Base-by-base conservation (phyloP, 768 basidiomycete genomes). In the Boletales sp. region DNA sequence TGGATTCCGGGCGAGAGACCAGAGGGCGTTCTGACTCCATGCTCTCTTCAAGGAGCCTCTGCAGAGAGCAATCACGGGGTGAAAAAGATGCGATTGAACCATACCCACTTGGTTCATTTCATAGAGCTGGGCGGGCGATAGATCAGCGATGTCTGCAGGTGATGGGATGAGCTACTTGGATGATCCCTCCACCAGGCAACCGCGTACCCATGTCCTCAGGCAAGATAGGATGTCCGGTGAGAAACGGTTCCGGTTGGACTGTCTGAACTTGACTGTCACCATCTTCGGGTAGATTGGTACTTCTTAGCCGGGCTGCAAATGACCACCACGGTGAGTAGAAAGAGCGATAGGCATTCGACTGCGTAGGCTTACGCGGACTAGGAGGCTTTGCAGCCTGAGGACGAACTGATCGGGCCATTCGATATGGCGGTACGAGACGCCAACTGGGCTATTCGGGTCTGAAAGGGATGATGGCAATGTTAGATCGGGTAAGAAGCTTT, bases 1-100 rank as follows among this genome's bases (percentile, higher is more conserved):
- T 79, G 4, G 81, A 72, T 11, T 72, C 71, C 43, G 86, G 69
- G 15, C 68, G 60, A 30, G 79, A 77, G 51, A 90, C 75, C 41
- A 87, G 70, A 8, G 82, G 82, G 13, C 77, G 74, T 14, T 68
- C 52, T 2, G 67, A 63, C 18, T 37, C 64, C 43, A 68, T 61
- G 30, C 71, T 68, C 27, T 73, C 74, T 15, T 77, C 66, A 2
- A 76, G 56, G n/a, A 71, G 51, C 19, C 56, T 70, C 76, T 79
- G 51, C 13, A 27, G 21, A 48, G 9, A 45, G 31, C 11, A 31
- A 37, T 48, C 38, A 51, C 6, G 15, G 30, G 8, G 14, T 10
- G 21, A 32, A 36, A 4, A 37, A 4, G n/a, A 30, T 29, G 29
- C 11, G 8, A 50, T 30, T 34, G 38, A 27, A 41, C 10, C 17